These are phyloP conservation scores for Trichoderma arundinaceum DNA, from an alignment of 2,329 filamentous ascomycete genomes.

Conservation along the genomic window DNA sequence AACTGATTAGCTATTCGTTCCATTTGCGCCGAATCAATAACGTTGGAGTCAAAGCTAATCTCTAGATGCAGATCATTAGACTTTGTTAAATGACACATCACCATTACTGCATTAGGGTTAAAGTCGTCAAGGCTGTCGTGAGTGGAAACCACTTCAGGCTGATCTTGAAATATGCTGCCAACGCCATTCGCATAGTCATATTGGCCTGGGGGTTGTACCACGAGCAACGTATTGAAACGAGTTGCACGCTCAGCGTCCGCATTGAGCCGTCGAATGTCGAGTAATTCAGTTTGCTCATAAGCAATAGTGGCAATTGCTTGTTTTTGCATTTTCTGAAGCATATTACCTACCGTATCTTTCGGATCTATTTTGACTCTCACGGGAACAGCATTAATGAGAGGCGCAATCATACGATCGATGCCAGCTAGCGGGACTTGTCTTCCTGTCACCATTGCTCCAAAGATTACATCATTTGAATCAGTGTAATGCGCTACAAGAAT, in stretches of 20 bases:
- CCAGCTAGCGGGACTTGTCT: slow-evolving; percentile 31
- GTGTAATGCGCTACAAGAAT: slow-evolving; percentile 47
- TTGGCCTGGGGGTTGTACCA: slow-evolving; percentile 13
- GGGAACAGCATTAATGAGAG: slow-evolving; percentile 32
- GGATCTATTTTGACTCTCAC: slow-evolving; percentile 29
- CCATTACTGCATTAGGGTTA: slow-evolving; percentile 19
- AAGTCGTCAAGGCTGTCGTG: slow-evolving; percentile 14
- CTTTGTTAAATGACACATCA: slow-evolving; percentile 13
- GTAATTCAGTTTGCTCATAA: slow-evolving; percentile 40
- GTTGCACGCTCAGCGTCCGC: slow-evolving; percentile 31
- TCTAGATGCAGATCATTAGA: slow-evolving; percentile 9
- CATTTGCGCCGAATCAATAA: slow-evolving; percentile 25
- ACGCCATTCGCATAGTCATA: neutral
- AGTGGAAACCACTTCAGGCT: neutral
- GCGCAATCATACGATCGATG: slow-evolving; percentile 26
- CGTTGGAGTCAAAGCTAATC: slow-evolving; percentile 31
- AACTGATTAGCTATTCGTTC: slow-evolving; percentile 30
- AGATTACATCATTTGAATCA: slow-evolving; percentile 41
- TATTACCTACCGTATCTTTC: slow-evolving; percentile 27
- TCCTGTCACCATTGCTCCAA: slow-evolving; percentile 36
- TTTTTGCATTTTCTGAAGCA: slow-evolving; percentile 35
- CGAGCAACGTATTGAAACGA: slow-evolving; percentile 34
- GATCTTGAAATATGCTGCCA: neutral
- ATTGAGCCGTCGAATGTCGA: slow-evolving; percentile 38
- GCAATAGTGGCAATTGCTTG: slow-evolving; percentile 37